Conservation (phyloP, 768 basidiomycete species). For the Mycena albidolilacea region DNA sequence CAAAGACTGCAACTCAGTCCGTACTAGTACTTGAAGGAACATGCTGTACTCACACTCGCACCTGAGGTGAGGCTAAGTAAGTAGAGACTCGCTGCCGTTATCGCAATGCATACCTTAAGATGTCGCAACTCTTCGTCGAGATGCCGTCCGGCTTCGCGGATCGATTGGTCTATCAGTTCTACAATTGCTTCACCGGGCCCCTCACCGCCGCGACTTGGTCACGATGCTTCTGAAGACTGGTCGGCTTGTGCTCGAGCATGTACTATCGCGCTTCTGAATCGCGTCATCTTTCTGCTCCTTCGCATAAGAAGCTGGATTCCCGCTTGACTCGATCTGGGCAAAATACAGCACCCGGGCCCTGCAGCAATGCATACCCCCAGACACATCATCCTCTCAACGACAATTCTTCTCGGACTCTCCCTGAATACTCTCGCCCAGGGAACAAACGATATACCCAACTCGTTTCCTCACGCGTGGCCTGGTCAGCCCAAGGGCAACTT, state of each 20-base stretch:
- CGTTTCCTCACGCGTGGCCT: constrained; percentile 43
- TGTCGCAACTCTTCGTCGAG: too few species aligned
- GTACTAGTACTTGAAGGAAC: too few species aligned
- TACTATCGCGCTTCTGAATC: constrained; percentile 34
- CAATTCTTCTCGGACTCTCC: background rate
- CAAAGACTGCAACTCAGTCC: too few species aligned
- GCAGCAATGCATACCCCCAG: constrained; percentile 17
- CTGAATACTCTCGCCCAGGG: constrained; percentile 16
- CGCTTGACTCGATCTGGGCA: constrained; percentile 2
- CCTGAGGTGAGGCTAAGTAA: too few species aligned
- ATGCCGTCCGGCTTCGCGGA: too few species aligned
- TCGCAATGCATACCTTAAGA: too few species aligned
- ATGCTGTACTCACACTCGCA: too few species aligned
- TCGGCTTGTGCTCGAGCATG: constrained; percentile 2
- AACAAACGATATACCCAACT: constrained; percentile 29
- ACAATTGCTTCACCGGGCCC: constrained; percentile 12
- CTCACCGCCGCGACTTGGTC: constrained; percentile 20
- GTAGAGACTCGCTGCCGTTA: too few species aligned
- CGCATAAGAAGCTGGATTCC: background rate
- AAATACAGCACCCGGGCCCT: background rate
- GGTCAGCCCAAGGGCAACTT: constrained; percentile 47
- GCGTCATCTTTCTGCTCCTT: constrained; percentile 20
- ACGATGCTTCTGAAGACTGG: constrained; percentile 17
- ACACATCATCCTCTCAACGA: background rate
- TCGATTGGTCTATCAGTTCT: constrained; percentile 3